A percentile compares a stretch with the other conserved stretches of the same genome.
Conservation (phyloP, 768 basidiomycete genomes). For the Pholiota microspora region DNA sequence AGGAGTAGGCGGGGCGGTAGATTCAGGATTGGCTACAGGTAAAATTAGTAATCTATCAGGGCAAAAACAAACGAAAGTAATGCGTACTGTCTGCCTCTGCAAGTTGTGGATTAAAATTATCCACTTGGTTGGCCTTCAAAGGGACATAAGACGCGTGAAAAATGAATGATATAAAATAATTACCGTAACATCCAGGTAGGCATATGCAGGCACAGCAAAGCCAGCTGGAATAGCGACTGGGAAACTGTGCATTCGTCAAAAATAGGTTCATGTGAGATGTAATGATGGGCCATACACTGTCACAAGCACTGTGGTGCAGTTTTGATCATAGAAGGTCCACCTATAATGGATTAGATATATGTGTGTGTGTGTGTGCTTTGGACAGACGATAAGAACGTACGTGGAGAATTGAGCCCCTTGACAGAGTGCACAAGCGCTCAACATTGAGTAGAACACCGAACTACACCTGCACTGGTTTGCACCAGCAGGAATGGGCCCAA, state of each 20-base stretch:
- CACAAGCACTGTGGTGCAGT: not conserved
- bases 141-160: not conserved
- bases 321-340: conserved; percentile 3
- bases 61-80: not conserved
- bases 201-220: conserved; percentile 8
- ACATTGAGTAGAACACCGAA: conserved; percentile 6
- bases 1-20: not conserved
- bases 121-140: not conserved
- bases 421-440: conserved; percentile 9
- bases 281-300: conserved; percentile 3
- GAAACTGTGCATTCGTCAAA: conserved; percentile 2
- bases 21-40: not conserved
- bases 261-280: not conserved
- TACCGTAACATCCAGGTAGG: conserved; percentile 10
- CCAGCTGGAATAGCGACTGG: conserved; percentile 6
- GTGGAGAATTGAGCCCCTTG: not conserved
- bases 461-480: conserved; percentile 7
- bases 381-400: not conserved
- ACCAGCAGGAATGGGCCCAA: not conserved
- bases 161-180: not conserved
- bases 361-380: no score
- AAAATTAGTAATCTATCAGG: not conserved
- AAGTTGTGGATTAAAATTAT: conserved; percentile 1
- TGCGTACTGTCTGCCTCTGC: not conserved
- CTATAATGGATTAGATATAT: not conserved